Base-by-base conservation (phyloP, 768 basidiomycete genomes). In the Kwoniella botswanensis region DNA sequence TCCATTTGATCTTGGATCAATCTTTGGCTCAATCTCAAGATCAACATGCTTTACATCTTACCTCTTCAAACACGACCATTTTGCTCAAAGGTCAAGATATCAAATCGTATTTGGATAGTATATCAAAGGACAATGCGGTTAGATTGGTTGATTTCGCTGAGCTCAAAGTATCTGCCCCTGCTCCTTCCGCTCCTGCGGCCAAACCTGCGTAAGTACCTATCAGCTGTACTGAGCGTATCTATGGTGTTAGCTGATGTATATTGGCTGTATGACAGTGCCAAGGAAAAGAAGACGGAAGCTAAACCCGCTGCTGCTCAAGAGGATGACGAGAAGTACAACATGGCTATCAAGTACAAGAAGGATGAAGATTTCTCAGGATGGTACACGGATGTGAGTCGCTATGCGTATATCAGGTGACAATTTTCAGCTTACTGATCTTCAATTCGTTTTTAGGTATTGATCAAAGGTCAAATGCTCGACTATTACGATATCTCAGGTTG, bases 401-500 rank as follows among this genome's bases (percentile, higher is more conserved):
- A 11, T 15, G 5, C 13, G 13, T 41, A 4, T 4, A n/a, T 1
- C 22, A n/a, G 22, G 24, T 26, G 2, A 21, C n/a, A 21, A 21
- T n/a, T 15, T 18, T 18, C 53, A 22, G 13, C 24, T 55, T 21
- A 13, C 41, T n/a, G 26, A 55, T 18, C 4, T 12, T n/a, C 7
- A 35, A 50, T 57, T 52, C 15, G 41, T 42, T 4, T 54, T 10
- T 55, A 96, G 94, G 94, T 97, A n/a, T 86, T 99, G 72, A 86
- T 98, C 85, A 98, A 98, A 86, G 92, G 94, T 4, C 95, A 99
- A 74, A 99, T 99, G 97, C 85, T 99, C 64, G 97, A 99, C 79
- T 99, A 98, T 85, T 98, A 99, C 86, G 95, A 90, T 84, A 94
- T 99, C 83, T 94, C 93, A 71, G 97, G 97, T 17, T 99, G 97